These are phyloP conservation scores for Erythrophleum ivorense DNA, from an alignment of 331 rosid genomes.

Conservation along the genomic window DNA sequence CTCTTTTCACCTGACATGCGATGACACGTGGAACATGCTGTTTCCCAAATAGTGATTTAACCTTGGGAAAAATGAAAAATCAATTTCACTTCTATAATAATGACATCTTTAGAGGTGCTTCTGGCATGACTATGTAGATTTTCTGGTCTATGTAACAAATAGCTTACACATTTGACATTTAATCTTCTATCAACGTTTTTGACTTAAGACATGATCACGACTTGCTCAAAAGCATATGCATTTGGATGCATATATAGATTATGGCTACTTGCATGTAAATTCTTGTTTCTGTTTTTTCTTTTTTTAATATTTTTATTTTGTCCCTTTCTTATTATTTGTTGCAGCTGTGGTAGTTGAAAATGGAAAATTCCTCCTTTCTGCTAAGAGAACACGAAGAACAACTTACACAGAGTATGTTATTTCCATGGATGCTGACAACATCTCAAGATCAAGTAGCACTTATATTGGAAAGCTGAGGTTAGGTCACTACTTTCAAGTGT, in stretches of 20 bases:
- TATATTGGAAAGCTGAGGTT: slow-evolving; percentile 71
- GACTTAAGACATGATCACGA: background rate
- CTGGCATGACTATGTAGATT: background rate
- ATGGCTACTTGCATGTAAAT: background rate
- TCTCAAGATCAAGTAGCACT: slow-evolving; percentile 71
- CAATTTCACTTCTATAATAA: background rate
- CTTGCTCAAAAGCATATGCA: background rate
- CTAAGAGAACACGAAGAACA: slow-evolving; percentile 69
- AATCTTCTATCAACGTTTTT: background rate
- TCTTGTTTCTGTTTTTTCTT: background rate
- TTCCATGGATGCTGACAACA: slow-evolving; percentile 69
- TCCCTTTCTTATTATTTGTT: background rate
- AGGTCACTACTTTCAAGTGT: slow-evolving; percentile 9
- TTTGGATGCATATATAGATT: background rate
- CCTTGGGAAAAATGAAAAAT: too few relatives aligned
- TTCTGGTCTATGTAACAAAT: background rate
- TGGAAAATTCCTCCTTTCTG: slow-evolving; percentile 75
- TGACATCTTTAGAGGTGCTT: background rate
- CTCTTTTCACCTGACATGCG: background rate
- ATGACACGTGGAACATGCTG: background rate
- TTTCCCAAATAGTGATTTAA: background rate
- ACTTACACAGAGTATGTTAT: slow-evolving; percentile 70
- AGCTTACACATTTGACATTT: background rate
- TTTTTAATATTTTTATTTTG: background rate
- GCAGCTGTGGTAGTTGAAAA: slow-evolving; percentile 69